These are phyloP conservation scores for Gamsiella multidivaricata DNA, from an alignment of 192 early-diverging fungal genomes.

Conservation along the genomic window DNA sequence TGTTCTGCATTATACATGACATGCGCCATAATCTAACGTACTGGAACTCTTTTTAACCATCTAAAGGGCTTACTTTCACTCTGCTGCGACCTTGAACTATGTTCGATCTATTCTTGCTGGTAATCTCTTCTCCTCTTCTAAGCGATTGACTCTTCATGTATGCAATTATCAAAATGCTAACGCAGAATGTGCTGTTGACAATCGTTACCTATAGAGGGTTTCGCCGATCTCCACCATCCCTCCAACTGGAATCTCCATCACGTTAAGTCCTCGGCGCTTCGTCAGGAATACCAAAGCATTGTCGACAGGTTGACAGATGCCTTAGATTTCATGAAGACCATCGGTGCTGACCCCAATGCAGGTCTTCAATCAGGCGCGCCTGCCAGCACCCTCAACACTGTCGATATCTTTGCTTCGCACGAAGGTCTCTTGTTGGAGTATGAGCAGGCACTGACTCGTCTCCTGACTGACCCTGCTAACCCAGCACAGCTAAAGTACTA, in stretches of 20 bases:
- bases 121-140: not conserved
- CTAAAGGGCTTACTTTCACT: conserved; percentile 93
- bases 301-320: conserved; percentile 89
- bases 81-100: conserved; percentile 96
- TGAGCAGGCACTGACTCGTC: conserved; percentile 87
- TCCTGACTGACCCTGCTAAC: conserved; percentile 58
- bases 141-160: not conserved
- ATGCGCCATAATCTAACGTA: too few species aligned
- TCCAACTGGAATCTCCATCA: conserved; percentile 91
- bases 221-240: conserved; percentile 86
- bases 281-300: conserved; percentile 90
- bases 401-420: conserved; percentile 95
- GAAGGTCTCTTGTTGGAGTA: conserved; percentile 96
- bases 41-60: not conserved
- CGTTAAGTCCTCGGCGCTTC: conserved; percentile 81
- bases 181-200: not conserved
- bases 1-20: too few species aligned
- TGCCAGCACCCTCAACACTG: conserved; percentile 70
- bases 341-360: conserved; percentile 80
- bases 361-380: conserved; percentile 7
- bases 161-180: not conserved
- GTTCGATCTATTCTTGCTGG: conserved; percentile 87
- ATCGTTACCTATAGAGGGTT: conserved; percentile 56
- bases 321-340: conserved; percentile 93
- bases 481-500: conserved; percentile 74